Evolutionary conservation across 106 monocot species (phyloP), one percentile per base, ranked within the genome.

Genomic region (Acorus gramineus): DNA sequence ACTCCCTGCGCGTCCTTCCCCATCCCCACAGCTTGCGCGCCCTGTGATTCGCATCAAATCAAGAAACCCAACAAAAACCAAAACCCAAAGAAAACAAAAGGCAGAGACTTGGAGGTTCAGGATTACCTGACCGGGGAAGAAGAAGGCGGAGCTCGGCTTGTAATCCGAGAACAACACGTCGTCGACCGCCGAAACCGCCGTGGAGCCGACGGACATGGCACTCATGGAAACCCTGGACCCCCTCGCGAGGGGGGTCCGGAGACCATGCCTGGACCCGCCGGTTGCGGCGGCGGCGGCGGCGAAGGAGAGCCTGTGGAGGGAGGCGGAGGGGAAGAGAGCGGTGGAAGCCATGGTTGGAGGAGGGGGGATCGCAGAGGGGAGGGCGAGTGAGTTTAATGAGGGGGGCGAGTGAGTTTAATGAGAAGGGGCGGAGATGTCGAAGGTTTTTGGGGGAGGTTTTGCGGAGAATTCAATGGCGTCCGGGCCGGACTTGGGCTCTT

Each of bases 1-100:
- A 90, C 84, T 62, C 60, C 72, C 62, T 90, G 84, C 70, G 84
- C 80, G 69, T 76, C 84, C 12, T 28, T 68, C n/a, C 90, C 94
- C 94, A 95, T 95, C 70, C 94, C 94, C 8, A 87, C 80, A 64
- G 78, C 67, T 76, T 95, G 94, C 7, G 94, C 94, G 53, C 94
- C 94, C 94, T 94, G 49, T 75, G 3, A 71, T 50, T 28, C 28
- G 28, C 28, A 28, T 28, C 1, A 28, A 28, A 28, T 28, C 28
- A 28, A 28, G 28, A 28, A 28, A 28, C 28, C 28, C 28, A 28
- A 28, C 28, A 28, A 28, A 28, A 28, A 28, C 28, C 28, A 28
- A 28, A 28, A 28, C 28, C 28, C 28, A 1, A 28, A 28, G 28
- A 28, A 28, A 28, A 28, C 28, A 28, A 28, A 28, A 28, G 28